These are phyloP conservation scores for Spathaspora sp. DNA, from an alignment of 1,139 yeast genomes.

Conservation along the genomic window DNA sequence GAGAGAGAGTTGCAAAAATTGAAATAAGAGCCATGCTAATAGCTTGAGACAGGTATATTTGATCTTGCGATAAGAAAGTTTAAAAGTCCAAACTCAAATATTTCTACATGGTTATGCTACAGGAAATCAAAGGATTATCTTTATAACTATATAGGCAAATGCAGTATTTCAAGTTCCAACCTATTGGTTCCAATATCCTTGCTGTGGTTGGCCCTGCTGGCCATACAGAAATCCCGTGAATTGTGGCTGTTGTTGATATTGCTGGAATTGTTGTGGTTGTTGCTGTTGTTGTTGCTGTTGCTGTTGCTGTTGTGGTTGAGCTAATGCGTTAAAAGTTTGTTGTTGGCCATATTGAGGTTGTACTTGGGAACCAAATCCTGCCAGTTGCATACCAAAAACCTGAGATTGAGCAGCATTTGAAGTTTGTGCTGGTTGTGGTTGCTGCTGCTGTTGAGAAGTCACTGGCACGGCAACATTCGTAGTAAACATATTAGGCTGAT, in stretches of 20 bases:
- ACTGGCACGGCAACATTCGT: conserved; percentile 27
- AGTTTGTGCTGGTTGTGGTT: conserved; percentile 19
- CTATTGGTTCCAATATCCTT: conserved; percentile 13
- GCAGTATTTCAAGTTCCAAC: neutral
- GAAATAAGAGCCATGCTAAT: no score
- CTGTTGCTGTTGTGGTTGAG: conserved; percentile 11
- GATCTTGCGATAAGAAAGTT: no score
- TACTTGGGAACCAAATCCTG: conserved; percentile 14
- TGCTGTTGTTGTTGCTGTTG: conserved; percentile 13
- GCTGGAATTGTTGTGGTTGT: conserved; percentile 2
- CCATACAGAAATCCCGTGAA: conserved; percentile 14
- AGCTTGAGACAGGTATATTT: no score
- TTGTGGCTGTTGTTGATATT: conserved; percentile 13
- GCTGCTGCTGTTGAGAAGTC: conserved; percentile 18
- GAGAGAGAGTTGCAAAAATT: no score
- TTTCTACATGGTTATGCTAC: no score
- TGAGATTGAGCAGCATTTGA: neutral
- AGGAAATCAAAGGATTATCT: no score
- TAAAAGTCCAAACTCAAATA: no score
- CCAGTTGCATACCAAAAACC: neutral
- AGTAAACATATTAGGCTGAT: conserved; percentile 31
- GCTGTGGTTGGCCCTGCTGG: conserved; percentile 11
- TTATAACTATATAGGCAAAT: no score
- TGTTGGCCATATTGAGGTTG: conserved; percentile 9
- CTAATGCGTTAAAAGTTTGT: conserved; percentile 9